These are phyloP conservation scores for Serendipita sp. DNA, from an alignment of 768 basidiomycete species.

Conservation along the genomic window DNA sequence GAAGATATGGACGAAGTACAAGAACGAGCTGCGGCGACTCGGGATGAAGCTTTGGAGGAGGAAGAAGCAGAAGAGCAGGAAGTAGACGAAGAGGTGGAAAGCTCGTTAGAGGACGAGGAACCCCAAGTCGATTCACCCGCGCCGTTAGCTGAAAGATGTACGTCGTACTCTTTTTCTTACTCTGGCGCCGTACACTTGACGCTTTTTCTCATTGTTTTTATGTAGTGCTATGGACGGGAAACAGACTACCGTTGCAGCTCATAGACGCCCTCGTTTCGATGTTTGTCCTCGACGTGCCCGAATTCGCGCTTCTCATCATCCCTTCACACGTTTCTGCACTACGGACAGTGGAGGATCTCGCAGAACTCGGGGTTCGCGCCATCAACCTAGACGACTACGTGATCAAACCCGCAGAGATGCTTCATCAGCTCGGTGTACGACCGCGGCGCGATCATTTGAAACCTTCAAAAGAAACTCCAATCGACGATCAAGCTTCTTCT, in stretches of 20 bases:
- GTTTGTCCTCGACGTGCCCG: conserved; percentile 61
- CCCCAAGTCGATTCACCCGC: too few relatives aligned
- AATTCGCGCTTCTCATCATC: conserved; percentile 49
- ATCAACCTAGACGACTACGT: conserved; percentile 31
- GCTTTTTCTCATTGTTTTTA: too few relatives aligned
- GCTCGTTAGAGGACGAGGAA: too few relatives aligned
- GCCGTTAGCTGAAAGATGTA: too few relatives aligned
- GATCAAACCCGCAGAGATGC: background rate
- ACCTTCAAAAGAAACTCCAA: too few relatives aligned
- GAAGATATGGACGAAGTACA: background rate
- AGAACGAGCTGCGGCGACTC: background rate
- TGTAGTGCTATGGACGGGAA: background rate
- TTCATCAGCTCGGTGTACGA: background rate
- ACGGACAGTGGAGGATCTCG: conserved; percentile 49
- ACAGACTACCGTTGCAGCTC: conserved; percentile 29
- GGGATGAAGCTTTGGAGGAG: background rate
- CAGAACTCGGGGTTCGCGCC: conserved; percentile 50
- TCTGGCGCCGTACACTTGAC: too few relatives aligned
- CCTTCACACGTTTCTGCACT: conserved; percentile 45
- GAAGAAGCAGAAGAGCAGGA: background rate
- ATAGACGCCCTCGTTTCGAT: conserved; percentile 55
- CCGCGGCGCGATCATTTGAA: background rate
- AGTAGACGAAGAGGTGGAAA: background rate
- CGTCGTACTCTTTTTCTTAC: too few relatives aligned
- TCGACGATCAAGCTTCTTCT: too few relatives aligned